Conservation (phyloP, 805 yeast species). For the Myxozyma vanderwaltii region DNA sequence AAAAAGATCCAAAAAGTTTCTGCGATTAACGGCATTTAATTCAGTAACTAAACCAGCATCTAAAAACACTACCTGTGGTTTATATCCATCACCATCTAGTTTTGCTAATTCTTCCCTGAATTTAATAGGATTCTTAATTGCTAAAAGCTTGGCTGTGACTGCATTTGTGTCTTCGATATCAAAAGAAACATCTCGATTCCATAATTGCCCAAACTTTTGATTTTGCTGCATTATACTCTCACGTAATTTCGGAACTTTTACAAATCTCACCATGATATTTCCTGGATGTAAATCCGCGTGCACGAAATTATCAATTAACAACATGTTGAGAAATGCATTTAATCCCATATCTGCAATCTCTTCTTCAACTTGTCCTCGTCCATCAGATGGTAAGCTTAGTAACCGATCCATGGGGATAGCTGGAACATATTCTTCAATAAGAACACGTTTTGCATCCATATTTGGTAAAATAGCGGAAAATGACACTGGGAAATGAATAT, state of each 20-base stretch:
- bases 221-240: slow-evolving; percentile 3
- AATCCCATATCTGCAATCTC: slow-evolving; percentile 76
- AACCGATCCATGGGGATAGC: slow-evolving; percentile 82
- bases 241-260: slow-evolving; percentile 47
- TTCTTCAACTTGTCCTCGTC: slow-evolving; percentile 45
- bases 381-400: slow-evolving; percentile 49
- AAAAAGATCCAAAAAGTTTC: slow-evolving; percentile 86
- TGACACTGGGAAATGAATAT: slow-evolving; percentile 81
- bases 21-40: slow-evolving; percentile 70
- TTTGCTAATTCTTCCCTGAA: slow-evolving; percentile 44
- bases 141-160: slow-evolving; percentile 35
- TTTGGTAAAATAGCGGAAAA: slow-evolving; percentile 46
- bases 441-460: slow-evolving; percentile 63
- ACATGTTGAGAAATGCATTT: slow-evolving; percentile 90
- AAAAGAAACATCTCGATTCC: slow-evolving; percentile 24
- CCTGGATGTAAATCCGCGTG: slow-evolving; percentile 99
- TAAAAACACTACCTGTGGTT: slow-evolving; percentile 84
- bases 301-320: slow-evolving; percentile 87
- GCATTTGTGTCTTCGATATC: slow-evolving; percentile 37
- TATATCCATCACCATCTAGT: slow-evolving; percentile 60
- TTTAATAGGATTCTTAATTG: slow-evolving; percentile 31
- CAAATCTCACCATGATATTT: slow-evolving; percentile 76
- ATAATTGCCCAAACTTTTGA: slow-evolving; percentile 6
- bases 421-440: slow-evolving; percentile 81
- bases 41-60: slow-evolving; percentile 96